phyloP scores from a whole-genome alignment of 1,284 basidiomycete species.

The Phlebopus sp. region DNA sequence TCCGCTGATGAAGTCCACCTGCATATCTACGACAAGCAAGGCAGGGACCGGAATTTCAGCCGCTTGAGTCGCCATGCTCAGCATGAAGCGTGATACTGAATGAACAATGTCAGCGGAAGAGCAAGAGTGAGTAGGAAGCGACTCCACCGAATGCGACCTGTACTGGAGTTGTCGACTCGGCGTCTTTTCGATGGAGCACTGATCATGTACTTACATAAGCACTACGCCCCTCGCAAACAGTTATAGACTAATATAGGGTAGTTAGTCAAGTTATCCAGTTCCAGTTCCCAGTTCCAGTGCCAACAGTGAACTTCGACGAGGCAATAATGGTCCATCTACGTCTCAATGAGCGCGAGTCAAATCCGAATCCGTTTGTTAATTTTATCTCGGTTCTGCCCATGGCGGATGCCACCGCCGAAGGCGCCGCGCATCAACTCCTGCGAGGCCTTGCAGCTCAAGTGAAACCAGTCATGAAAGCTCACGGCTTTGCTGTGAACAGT shows the following conservation, averaged over 20 bases:
- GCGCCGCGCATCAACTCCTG: slow-evolving; percentile 64
- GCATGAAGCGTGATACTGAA: too few relatives aligned
- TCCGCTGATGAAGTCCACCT: slow-evolving; percentile 37
- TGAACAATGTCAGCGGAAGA: too few relatives aligned
- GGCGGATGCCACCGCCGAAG: slow-evolving; percentile 35
- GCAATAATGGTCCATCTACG: slow-evolving; percentile 76
- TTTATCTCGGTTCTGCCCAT: slow-evolving; percentile 65
- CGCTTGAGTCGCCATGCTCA: slow-evolving; percentile 15
- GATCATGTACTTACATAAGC: too few relatives aligned
- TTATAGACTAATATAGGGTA: too few relatives aligned
- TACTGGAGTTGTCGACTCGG: too few relatives aligned
- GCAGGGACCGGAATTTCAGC: slow-evolving; percentile 27
- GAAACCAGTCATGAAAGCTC: slow-evolving; percentile 73
- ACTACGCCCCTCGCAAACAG: too few relatives aligned
- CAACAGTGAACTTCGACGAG: too few relatives aligned
- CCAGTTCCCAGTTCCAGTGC: too few relatives aligned
- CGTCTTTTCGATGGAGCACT: too few relatives aligned
- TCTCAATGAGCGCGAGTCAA: slow-evolving; percentile 63
- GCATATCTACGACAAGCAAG: slow-evolving; percentile 31
- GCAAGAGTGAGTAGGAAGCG: too few relatives aligned
- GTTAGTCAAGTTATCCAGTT: too few relatives aligned
- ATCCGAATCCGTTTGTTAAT: slow-evolving; percentile 74
- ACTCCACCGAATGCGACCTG: too few relatives aligned
- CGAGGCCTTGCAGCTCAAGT: slow-evolving; percentile 79
- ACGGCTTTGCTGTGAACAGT: slow-evolving; percentile 72